A percentile compares a stretch with the other conserved stretches of the same genome.
These are phyloP conservation scores for Bremia lactucae DNA, from an alignment of 352 stramenopile genomes.

Conservation along the genomic window DNA sequence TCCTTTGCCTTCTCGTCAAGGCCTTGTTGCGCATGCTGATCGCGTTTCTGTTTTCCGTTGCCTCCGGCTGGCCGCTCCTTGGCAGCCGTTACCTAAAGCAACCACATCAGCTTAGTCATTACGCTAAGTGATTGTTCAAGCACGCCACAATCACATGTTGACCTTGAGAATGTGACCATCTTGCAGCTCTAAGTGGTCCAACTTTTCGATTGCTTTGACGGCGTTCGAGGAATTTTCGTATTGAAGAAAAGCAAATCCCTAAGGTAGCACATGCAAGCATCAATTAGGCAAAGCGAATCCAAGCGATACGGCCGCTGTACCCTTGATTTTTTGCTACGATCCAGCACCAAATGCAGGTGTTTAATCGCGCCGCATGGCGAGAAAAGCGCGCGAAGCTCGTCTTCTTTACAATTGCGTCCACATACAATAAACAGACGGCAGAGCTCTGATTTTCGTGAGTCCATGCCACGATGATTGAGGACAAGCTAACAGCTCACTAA, in stretches of 20 bases:
- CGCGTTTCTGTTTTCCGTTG: constrained; percentile 56
- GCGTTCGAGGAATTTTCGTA: constrained; percentile 47
- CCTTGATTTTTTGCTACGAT: constrained; percentile 67
- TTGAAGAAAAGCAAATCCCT: constrained; percentile 75
- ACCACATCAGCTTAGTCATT: constrained; percentile 1
- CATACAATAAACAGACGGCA: constrained; percentile 64
- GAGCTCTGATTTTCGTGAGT: too few relatives aligned
- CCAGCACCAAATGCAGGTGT: constrained; percentile 56
- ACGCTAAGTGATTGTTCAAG: not conserved
- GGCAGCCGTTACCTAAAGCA: constrained; percentile 51
- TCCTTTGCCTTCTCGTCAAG: constrained; percentile 22
- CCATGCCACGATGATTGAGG: too few relatives aligned
- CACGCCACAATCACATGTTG: not conserved
- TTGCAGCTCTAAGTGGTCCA: constrained; percentile 47
- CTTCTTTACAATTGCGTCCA: constrained; percentile 44
- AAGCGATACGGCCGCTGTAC: constrained; percentile 17
- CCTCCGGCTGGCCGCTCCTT: constrained; percentile 30
- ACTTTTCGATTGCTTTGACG: constrained; percentile 38
- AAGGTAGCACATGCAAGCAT: constrained; percentile 2
- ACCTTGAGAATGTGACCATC: constrained; percentile 75
- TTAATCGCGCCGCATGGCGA: constrained; percentile 44
- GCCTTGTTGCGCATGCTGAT: constrained; percentile 38
- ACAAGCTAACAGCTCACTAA: too few relatives aligned
- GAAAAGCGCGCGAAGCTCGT: constrained; percentile 58
- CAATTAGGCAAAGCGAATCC: not conserved